Evolutionary conservation across 495 filamentous ascomycete genomes (phyloP).

Genomic region (Jackrogersella multiformis): DNA sequence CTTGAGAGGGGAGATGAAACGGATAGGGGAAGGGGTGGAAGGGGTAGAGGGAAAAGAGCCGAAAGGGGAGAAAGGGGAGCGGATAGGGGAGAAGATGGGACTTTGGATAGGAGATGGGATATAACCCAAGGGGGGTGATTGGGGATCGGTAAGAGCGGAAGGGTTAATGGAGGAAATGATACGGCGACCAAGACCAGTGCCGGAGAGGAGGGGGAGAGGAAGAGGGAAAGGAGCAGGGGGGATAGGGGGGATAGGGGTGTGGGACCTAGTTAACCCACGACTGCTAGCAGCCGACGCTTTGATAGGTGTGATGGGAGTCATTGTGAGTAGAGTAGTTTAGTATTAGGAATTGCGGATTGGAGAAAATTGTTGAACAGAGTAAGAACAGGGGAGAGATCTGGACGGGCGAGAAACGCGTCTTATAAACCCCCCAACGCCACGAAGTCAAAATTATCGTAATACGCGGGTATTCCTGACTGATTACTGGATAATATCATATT

Average conservation of each 20-base stretch:
- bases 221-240: conserved; percentile 23
- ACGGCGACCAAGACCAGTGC: not conserved
- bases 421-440: not conserved
- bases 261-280: conserved; percentile 43
- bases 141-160: not conserved
- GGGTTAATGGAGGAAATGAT: not conserved
- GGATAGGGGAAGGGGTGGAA: not conserved
- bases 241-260: conserved; percentile 27
- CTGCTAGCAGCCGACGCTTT: conserved; percentile 40
- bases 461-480: not conserved
- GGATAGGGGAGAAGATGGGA: conserved; percentile 39
- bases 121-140: conserved; percentile 1
- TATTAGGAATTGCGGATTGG: conserved; percentile 13
- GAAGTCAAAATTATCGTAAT: conserved; percentile 7
- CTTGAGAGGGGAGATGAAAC: conserved; percentile 18
- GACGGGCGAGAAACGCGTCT: not conserved
- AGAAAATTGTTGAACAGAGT: conserved; percentile 7
- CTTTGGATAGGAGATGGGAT: conserved; percentile 39
- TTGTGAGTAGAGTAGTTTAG: conserved; percentile 15
- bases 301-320: conserved; percentile 20
- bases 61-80: conserved; percentile 40
- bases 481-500: not conserved
- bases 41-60: conserved; percentile 34
- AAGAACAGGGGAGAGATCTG: not conserved
- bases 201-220: not conserved